These are phyloP conservation scores for Leersia perrieri DNA, from an alignment of 176 grass and related monocot genomes.

Conservation along the genomic window DNA sequence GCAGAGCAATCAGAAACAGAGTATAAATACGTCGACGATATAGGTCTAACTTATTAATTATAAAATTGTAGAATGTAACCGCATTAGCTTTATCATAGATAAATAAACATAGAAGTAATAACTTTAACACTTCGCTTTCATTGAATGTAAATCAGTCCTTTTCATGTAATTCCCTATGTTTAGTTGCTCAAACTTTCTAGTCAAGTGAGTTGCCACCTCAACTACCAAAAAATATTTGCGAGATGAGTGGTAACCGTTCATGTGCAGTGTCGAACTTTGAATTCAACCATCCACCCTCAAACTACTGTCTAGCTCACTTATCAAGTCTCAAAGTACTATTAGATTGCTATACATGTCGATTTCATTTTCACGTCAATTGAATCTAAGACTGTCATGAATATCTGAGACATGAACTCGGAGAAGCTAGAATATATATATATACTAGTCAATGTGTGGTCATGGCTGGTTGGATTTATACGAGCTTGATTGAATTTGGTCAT, in stretches of 20 bases:
- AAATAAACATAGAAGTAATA: background rate
- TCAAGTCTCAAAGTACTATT: background rate
- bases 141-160: background rate
- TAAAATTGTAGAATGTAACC: background rate
- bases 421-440: background rate
- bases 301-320: background rate
- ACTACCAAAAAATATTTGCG: background rate
- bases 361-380: constrained; percentile 9
- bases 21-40: too few species aligned
- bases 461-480: background rate
- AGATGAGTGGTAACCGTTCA: background rate
- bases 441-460: background rate
- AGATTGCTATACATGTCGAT: background rate
- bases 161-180: background rate
- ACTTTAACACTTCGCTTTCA: background rate
- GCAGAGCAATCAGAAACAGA: background rate
- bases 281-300: background rate
- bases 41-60: background rate
- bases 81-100: background rate
- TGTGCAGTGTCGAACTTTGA: background rate
- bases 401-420: background rate
- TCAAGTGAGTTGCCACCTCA: background rate
- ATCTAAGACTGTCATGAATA: background rate
- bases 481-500: background rate
- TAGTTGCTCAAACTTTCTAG: background rate